Conservation (phyloP, 495 filamentous ascomycete species). For the Cenococcum geophilum region DNA sequence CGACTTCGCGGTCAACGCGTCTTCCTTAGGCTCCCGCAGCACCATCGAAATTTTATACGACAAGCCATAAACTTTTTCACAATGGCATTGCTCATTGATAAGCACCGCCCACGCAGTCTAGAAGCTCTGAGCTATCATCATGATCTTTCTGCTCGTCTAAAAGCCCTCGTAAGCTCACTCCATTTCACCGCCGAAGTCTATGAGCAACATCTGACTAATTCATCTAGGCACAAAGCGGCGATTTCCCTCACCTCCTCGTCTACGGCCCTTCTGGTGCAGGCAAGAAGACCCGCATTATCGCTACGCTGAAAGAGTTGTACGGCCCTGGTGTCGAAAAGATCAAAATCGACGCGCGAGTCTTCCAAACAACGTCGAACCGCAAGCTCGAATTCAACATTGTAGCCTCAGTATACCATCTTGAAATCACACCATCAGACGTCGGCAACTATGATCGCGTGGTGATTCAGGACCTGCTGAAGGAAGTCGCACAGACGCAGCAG, state of each 20-base stretch:
- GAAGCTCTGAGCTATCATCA: conserved; percentile 83
- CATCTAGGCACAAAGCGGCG: conserved; percentile 80
- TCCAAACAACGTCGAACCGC: conserved; percentile 89
- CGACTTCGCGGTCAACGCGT: conserved; percentile 1
- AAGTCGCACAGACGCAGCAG: conserved; percentile 97
- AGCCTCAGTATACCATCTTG: conserved; percentile 88
- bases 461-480: conserved; percentile 90
- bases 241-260: conserved; percentile 94
- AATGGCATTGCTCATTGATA: conserved; percentile 87
- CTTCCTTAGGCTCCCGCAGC: neutral
- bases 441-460: conserved; percentile 94
- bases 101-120: conserved; percentile 82
- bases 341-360: conserved; percentile 91
- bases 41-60: neutral
- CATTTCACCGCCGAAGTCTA: conserved; percentile 4
- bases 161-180: conserved; percentile 62
- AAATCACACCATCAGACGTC: conserved; percentile 97
- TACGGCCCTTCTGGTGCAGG: conserved; percentile 95
- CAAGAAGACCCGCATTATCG: conserved; percentile 94
- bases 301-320: conserved; percentile 86
- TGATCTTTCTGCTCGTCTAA: conserved; percentile 80
- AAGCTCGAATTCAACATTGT: conserved; percentile 99
- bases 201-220: neutral
- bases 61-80: conserved; percentile 3
- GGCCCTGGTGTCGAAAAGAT: conserved; percentile 93